Evolutionary conservation across 441 rosid genomes (phyloP).

Genomic region (Brassica balearica): DNA sequence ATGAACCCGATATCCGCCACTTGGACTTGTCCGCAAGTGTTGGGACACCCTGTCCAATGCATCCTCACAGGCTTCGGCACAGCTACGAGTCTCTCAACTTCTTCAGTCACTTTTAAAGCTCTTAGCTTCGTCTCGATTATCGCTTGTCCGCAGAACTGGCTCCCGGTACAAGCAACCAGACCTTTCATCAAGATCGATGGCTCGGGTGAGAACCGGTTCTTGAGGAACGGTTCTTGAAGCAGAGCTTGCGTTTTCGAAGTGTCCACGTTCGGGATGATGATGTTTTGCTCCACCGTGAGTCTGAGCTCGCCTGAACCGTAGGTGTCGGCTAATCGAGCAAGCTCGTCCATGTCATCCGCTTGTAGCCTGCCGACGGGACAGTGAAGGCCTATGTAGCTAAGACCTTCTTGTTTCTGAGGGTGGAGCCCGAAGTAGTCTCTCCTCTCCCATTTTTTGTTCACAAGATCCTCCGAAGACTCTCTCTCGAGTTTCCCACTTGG

Average conservation of each 20-base stretch:
- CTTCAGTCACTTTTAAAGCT: constrained; percentile 84
- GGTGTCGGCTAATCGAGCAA: constrained; percentile 67
- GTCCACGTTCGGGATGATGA: constrained; percentile 83
- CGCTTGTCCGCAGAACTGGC: constrained; percentile 92
- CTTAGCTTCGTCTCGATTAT: constrained; percentile 92
- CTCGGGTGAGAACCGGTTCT: constrained; percentile 67
- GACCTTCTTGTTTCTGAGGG: constrained; percentile 87
- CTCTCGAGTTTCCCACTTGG: constrained; percentile 68
- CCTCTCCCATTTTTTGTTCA: constrained; percentile 80
- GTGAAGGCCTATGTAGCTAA: constrained; percentile 81
- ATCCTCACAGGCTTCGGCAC: constrained; percentile 70
- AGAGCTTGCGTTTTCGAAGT: constrained; percentile 75
- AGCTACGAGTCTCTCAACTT: constrained; percentile 75
- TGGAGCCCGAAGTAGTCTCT: constrained; percentile 83
- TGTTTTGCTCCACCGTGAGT: constrained; percentile 91
- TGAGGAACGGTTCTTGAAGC: constrained; percentile 69
- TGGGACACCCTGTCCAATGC: constrained; percentile 99
- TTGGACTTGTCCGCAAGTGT: constrained; percentile 88
- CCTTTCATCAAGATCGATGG: constrained; percentile 93
- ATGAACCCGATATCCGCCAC: constrained; percentile 96
- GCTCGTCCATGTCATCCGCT: constrained; percentile 92
- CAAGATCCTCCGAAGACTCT: constrained; percentile 66
- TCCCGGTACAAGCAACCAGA: constrained; percentile 91
- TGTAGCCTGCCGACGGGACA: constrained; percentile 89
- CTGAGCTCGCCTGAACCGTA: constrained; percentile 91